phyloP scores from a whole-genome alignment of 2,329 filamentous ascomycete genomes.

The Endoconidiophora polonica region DNA sequence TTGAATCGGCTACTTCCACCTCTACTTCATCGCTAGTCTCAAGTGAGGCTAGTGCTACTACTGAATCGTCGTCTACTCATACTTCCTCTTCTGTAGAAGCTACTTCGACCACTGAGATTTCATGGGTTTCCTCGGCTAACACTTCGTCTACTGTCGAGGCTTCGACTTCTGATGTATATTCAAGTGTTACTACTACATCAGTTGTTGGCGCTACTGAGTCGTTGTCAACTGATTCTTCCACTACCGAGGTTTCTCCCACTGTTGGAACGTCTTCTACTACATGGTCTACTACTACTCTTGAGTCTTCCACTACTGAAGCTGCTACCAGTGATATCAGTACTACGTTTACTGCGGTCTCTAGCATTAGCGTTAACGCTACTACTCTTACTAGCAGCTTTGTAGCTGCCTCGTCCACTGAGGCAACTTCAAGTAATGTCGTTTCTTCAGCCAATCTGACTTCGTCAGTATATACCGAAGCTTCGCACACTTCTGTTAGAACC shows the following conservation, averaged over 20 bases:
- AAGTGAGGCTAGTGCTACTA: constrained; percentile 9
- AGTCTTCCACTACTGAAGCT: not conserved
- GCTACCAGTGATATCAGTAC: not conserved
- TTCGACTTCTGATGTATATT: constrained; percentile 1
- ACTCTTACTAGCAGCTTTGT: not conserved
- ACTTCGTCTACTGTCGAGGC: constrained; percentile 6
- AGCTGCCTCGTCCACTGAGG: not conserved
- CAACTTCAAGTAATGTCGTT: not conserved
- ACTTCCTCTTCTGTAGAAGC: not conserved
- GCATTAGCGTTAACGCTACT: not conserved
- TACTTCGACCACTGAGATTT: not conserved
- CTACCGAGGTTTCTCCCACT: constrained; percentile 8
- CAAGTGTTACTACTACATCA: constrained; percentile 1
- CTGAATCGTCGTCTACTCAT: not conserved
- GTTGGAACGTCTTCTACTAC: constrained; percentile 7
- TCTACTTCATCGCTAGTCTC: not conserved
- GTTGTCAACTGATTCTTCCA: not conserved
- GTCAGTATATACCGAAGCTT: not conserved
- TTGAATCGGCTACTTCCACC: not conserved
- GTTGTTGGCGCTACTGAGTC: constrained; percentile 6
- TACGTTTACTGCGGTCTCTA: not conserved
- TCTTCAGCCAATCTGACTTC: not conserved
- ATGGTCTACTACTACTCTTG: not conserved
- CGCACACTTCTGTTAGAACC: not conserved
- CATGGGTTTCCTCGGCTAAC: not conserved